Percentiles rank a stretch among this genome's conserved stretches.
phyloP scores from a whole-genome alignment of 352 stramenopile genomes.

The Phytophthora kernoviae region DNA sequence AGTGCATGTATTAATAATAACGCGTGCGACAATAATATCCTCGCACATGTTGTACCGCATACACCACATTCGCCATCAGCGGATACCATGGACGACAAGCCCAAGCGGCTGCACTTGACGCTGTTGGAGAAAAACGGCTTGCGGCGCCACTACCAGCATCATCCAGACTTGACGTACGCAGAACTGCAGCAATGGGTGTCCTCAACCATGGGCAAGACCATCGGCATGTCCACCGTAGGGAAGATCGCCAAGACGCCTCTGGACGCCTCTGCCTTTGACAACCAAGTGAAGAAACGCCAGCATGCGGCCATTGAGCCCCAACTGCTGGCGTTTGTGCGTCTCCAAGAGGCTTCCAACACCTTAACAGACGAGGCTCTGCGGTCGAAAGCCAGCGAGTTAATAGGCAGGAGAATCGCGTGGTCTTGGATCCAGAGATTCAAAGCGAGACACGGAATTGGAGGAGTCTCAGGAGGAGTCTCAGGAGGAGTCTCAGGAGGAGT shows the following conservation, averaged over 20 bases:
- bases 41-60: too few species aligned
- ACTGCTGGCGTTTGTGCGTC: background rate
- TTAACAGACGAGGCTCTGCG: background rate
- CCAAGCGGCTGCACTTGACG: constrained; percentile 1
- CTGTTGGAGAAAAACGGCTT: background rate
- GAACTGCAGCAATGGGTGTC: background rate
- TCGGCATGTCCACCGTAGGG: background rate
- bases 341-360: background rate
- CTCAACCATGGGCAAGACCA: background rate
- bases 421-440: background rate
- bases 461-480: too few species aligned
- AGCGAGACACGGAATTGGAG: background rate
- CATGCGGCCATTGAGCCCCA: background rate
- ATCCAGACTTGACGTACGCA: background rate
- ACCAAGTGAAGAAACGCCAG: background rate
- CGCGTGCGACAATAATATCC: too few species aligned
- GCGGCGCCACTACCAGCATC: background rate
- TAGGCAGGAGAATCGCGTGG: background rate
- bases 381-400: background rate
- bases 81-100: background rate
- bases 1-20: too few species aligned
- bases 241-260: constrained; percentile 1
- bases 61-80: background rate
- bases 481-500: background rate
- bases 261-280: background rate